A percentile compares a stretch with the other conserved stretches of the same genome.
Evolutionary conservation across 2,329 filamentous ascomycete genomes (phyloP).

Genomic region (Zymoseptoria ardabiliae): DNA sequence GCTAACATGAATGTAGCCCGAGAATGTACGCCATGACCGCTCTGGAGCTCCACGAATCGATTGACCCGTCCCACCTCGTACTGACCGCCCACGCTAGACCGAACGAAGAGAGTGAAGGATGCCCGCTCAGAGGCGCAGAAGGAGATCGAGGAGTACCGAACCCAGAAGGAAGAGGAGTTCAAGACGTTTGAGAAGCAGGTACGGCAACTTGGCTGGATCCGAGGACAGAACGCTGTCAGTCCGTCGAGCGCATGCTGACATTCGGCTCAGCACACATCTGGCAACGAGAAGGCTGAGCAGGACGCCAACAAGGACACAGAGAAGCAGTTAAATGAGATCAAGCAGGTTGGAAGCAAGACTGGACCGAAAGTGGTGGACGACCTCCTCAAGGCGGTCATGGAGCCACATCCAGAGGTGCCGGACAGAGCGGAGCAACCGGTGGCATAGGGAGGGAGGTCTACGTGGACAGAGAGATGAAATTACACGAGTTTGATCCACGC

Average conservation of each 20-base stretch:
- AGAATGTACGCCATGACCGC: constrained; percentile 60
- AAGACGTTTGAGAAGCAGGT: constrained; percentile 86
- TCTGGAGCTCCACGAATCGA: background rate
- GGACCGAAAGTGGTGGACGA: constrained; percentile 75
- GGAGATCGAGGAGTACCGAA: constrained; percentile 89
- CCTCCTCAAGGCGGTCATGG: constrained; percentile 75
- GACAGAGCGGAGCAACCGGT: constrained; percentile 32
- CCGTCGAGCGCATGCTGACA: constrained; percentile 1
- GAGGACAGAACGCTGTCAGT: background rate
- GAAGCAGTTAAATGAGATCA: constrained; percentile 72
- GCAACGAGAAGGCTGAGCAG: constrained; percentile 67
- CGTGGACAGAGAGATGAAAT: constrained; percentile 35
- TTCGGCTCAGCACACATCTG: constrained; percentile 68
- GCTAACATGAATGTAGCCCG: constrained; percentile 61
- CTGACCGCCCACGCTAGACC: constrained; percentile 49
- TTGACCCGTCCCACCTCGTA: constrained; percentile 8
- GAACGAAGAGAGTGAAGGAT: constrained; percentile 95
- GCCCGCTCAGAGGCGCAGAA: constrained; percentile 94
- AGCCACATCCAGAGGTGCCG: constrained; percentile 67
- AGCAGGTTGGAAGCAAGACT: constrained; percentile 68
- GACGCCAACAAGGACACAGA: constrained; percentile 76
- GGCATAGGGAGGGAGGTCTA: constrained; percentile 27
- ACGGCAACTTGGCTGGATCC: constrained; percentile 3
- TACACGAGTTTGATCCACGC: background rate
- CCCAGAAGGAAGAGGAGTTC: constrained; percentile 87